Conservation (phyloP, 2,329 filamentous ascomycete species). For the Knoxdaviesia capensis region DNA sequence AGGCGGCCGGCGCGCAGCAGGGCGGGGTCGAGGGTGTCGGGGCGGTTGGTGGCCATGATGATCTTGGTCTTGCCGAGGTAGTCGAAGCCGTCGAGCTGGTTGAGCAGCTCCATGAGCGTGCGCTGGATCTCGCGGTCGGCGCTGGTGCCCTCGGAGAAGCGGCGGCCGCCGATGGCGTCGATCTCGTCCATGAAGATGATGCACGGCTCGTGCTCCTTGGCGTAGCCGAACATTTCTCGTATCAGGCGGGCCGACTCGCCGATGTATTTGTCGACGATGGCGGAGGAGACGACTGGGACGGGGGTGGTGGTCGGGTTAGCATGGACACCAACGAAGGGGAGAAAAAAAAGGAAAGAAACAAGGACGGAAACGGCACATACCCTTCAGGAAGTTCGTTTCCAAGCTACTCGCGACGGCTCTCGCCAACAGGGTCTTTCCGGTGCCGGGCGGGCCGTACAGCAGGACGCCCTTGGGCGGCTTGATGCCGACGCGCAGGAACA, state of each 20-base stretch:
- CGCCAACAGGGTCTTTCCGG: slow-evolving; percentile 86
- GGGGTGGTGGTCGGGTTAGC: slow-evolving; percentile 4
- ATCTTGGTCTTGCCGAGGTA: slow-evolving; percentile 99
- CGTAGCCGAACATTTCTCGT: slow-evolving; percentile 98
- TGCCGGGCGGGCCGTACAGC: slow-evolving; percentile 88
- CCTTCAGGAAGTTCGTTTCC: slow-evolving; percentile 96
- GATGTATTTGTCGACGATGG: slow-evolving; percentile 99
- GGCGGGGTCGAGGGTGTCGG: slow-evolving; percentile 86
- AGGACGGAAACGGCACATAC: slow-evolving; percentile 22
- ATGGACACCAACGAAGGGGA: not conserved
- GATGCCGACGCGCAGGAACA: slow-evolving; percentile 92
- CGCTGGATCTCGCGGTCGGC: slow-evolving; percentile 96
- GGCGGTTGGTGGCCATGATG: slow-evolving; percentile 98
- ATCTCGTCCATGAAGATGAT: slow-evolving; percentile 99
- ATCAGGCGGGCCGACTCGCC: slow-evolving; percentile 94
- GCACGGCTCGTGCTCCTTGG: slow-evolving; percentile 97
- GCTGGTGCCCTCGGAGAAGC: slow-evolving; percentile 93
- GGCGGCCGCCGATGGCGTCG: slow-evolving; percentile 88
- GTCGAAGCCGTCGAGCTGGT: slow-evolving; percentile 97
- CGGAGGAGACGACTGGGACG: slow-evolving; percentile 72
- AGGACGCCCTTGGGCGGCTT: slow-evolving; percentile 97
- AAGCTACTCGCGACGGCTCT: slow-evolving; percentile 89
- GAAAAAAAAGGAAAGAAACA: not conserved
- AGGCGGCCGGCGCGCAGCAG: slow-evolving; percentile 80
- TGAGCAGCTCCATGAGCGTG: slow-evolving; percentile 94